These are phyloP conservation scores for Diaporthe eres DNA, from an alignment of 2,329 filamentous ascomycete genomes.

Conservation along the genomic window DNA sequence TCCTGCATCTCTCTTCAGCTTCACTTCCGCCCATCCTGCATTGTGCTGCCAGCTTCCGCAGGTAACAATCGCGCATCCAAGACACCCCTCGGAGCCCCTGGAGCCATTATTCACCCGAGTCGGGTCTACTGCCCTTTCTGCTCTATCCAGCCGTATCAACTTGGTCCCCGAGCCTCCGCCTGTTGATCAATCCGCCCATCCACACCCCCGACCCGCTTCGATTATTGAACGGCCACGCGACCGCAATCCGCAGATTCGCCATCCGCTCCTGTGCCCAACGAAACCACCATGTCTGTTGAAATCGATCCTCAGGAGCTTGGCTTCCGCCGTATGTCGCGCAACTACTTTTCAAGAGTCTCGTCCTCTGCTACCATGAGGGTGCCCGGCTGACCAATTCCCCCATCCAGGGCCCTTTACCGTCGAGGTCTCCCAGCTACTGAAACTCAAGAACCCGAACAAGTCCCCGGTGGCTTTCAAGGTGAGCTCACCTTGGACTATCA, in stretches of 20 bases:
- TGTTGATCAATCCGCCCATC: slow-evolving; percentile 34
- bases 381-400: slow-evolving; percentile 43
- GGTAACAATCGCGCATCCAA: slow-evolving; percentile 12
- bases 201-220: slow-evolving; percentile 43
- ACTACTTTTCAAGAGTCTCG: background rate
- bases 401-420: slow-evolving; percentile 74
- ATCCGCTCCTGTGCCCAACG: slow-evolving; percentile 29
- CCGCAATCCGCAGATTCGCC: slow-evolving; percentile 32
- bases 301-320: slow-evolving; percentile 92
- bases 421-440: slow-evolving; percentile 75
- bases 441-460: slow-evolving; percentile 74
- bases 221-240: slow-evolving; percentile 29
- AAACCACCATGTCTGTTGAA: slow-evolving; percentile 87
- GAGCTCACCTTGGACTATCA: slow-evolving; percentile 46
- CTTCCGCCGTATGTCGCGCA: slow-evolving; percentile 83
- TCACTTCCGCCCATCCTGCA: slow-evolving; percentile 16
- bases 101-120: slow-evolving; percentile 12
- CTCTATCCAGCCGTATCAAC: slow-evolving; percentile 6
- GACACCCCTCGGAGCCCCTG: background rate
- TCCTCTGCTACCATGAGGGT: background rate
- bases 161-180: slow-evolving; percentile 11
- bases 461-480: slow-evolving; percentile 80
- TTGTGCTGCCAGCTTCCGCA: slow-evolving; percentile 11
- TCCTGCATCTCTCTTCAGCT: slow-evolving; percentile 15
- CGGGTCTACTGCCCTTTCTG: slow-evolving; percentile 15